Evolutionary conservation across 2,329 filamentous ascomycete genomes (phyloP), one percentile per base, ranked within the genome.

Genomic region (Aspergillus felis): DNA sequence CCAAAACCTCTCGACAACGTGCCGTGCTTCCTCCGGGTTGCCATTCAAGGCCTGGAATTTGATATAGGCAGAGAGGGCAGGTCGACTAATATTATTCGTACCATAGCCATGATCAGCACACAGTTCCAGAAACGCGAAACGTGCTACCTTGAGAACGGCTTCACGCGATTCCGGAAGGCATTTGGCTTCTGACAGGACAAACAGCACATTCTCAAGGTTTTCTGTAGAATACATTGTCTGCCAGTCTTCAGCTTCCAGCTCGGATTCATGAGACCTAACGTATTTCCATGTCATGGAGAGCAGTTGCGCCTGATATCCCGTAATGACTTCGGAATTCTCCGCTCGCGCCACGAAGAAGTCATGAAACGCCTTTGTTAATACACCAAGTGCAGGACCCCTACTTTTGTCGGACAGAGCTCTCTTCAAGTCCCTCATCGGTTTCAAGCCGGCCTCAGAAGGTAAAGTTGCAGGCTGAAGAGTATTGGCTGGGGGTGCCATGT

Each of bases 351-450:
- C 69, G 64, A 93, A 86, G 62, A 92, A 87, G 9, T 79, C 75
- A 55, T 77, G 79, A 71, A 89, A 87, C 4, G 89, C 90, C 38
- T 82, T 78, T 0, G 84, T 74, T 2, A 96, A 77, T 35, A 89
- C 84, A n/a, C 80, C 71, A 3, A 80, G 76, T 0, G 83, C 73
- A 17, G 90, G 91, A 9, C 85, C 82, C 35, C 91, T 84, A 38
- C 86, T 79, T 53, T 83, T 81, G 56, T 89, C 82, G 53, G 83
- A 80, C 63, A 87, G 77, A 59, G 85, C 83, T 63, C 84, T 84
- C 53, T 83, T 79, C 71, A 91, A 83, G 57, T 89, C 83, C 66
- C 89, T 82, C 76, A 96, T 84, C 17, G 82, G 83, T 62, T 86
- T 84, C 67, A 92, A 84, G 54, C 91, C 92, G 0, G 66, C 66